Conservation (phyloP, 192 early-diverging fungal genomes). For the Umbelopsis vinacea region DNA sequence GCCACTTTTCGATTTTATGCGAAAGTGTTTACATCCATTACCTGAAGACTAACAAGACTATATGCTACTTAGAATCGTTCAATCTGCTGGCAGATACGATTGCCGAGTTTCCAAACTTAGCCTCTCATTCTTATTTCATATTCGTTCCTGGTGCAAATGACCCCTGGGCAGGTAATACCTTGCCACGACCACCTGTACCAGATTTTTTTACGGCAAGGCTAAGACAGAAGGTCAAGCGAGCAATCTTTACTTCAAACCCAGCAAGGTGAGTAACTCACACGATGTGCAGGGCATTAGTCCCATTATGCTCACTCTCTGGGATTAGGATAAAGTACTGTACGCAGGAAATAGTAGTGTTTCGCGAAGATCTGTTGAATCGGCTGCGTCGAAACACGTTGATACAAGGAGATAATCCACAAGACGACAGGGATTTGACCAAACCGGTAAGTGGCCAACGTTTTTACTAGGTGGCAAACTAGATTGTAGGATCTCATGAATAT, state of each 20-base stretch:
- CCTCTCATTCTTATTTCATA: slow-evolving; percentile 71
- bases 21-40: no score
- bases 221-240: slow-evolving; percentile 58
- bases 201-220: slow-evolving; percentile 70
- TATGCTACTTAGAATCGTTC: slow-evolving; percentile 28
- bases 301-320: not conserved
- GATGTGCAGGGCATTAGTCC: not conserved
- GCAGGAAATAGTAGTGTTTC: slow-evolving; percentile 89
- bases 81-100: slow-evolving; percentile 68
- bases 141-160: slow-evolving; percentile 92
- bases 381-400: slow-evolving; percentile 68
- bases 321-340: slow-evolving; percentile 85
- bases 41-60: no score
- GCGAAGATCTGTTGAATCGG: slow-evolving; percentile 81
- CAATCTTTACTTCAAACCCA: slow-evolving; percentile 81
- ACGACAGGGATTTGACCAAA: slow-evolving; percentile 24
- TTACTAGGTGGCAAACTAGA: not conserved
- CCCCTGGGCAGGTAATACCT: slow-evolving; percentile 71
- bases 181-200: slow-evolving; percentile 79
- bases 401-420: slow-evolving; percentile 26
- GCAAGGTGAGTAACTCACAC: slow-evolving; percentile 57
- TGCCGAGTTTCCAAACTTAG: slow-evolving; percentile 63
- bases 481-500: not conserved
- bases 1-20: no score
- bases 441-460: slow-evolving; percentile 24